phyloP scores from a whole-genome alignment of 75 land plant species.

The Selaginella moellendorffii region DNA sequence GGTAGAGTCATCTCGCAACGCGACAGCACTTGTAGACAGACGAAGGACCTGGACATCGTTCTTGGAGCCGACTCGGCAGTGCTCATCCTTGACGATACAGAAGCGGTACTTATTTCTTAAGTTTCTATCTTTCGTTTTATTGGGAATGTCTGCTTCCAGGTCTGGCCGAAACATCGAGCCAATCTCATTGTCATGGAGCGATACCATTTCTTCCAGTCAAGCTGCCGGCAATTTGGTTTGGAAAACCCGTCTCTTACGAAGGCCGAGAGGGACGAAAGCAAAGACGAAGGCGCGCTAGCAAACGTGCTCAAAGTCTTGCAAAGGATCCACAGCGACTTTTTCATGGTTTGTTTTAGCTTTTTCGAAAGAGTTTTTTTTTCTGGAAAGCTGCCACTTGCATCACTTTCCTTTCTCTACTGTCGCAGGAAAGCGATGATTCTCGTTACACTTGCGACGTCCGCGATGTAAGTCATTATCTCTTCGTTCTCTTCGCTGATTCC shows the following conservation, averaged over 20 bases:
- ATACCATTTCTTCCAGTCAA: slow-evolving; percentile 89
- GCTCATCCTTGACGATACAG: slow-evolving; percentile 92
- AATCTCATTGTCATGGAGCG: slow-evolving; percentile 86
- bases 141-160: slow-evolving; percentile 31
- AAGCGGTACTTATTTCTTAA: slow-evolving; percentile 34
- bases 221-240: slow-evolving; percentile 50
- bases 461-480: not conserved
- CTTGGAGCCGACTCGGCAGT: slow-evolving; percentile 80
- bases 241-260: slow-evolving; percentile 35
- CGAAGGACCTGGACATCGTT: slow-evolving; percentile 91
- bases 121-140: not conserved
- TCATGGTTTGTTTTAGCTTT: slow-evolving; percentile 10
- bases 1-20: slow-evolving; percentile 66
- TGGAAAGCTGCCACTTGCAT: no score
- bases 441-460: not conserved
- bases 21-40: slow-evolving; percentile 70
- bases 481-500: not conserved
- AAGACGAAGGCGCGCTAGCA: slow-evolving; percentile 66
- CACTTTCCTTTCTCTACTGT: no score
- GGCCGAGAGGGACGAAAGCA: slow-evolving; percentile 63
- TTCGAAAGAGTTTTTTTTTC: no score
- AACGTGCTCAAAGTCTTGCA: slow-evolving; percentile 53
- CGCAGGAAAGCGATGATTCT: no score
- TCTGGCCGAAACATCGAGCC: slow-evolving; percentile 71
- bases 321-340: slow-evolving; percentile 50